phyloP scores from a whole-genome alignment of 2,329 filamentous ascomycete genomes.

The Neofusicoccum sp. region DNA sequence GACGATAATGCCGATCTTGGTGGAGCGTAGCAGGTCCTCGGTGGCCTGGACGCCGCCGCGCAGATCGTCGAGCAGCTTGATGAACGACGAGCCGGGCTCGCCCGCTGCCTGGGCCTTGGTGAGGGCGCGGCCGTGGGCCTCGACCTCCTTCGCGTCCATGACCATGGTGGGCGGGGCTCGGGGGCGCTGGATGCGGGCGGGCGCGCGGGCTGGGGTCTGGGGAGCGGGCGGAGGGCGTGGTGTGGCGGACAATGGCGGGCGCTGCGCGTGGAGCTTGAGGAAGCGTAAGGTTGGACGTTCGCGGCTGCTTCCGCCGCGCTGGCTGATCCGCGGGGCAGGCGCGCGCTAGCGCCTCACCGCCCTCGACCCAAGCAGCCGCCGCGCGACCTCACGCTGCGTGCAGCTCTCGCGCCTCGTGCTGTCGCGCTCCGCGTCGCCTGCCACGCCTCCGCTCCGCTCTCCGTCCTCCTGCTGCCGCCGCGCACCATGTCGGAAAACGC shows the following conservation, averaged over 20 bases:
- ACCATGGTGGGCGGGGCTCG: constrained; percentile 24
- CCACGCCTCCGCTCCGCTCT: neutral
- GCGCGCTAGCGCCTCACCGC: constrained; percentile 12
- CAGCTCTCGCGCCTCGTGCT: no score
- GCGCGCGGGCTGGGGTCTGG: neutral
- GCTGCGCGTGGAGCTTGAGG: neutral
- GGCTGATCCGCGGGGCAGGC: constrained; percentile 18
- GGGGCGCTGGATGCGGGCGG: neutral
- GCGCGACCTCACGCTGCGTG: neutral
- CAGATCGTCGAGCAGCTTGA: constrained; percentile 72
- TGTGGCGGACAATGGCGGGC: neutral
- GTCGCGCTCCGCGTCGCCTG: neutral
- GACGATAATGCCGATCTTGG: constrained; percentile 86
- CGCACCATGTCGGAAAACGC: constrained; percentile 50
- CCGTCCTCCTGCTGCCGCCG: neutral
- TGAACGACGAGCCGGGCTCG: constrained; percentile 69
- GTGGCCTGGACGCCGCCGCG: constrained; percentile 79
- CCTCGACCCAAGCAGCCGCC: neutral
- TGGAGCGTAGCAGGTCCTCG: constrained; percentile 85
- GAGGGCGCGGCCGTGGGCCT: constrained; percentile 72
- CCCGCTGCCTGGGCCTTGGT: constrained; percentile 74
- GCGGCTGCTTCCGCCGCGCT: constrained; percentile 15
- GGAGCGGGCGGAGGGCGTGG: neutral
- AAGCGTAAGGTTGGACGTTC: constrained; percentile 12
- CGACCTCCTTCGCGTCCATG: constrained; percentile 83